Conservation (phyloP, 164 flowering plant species). For the Vitis amurensis region DNA sequence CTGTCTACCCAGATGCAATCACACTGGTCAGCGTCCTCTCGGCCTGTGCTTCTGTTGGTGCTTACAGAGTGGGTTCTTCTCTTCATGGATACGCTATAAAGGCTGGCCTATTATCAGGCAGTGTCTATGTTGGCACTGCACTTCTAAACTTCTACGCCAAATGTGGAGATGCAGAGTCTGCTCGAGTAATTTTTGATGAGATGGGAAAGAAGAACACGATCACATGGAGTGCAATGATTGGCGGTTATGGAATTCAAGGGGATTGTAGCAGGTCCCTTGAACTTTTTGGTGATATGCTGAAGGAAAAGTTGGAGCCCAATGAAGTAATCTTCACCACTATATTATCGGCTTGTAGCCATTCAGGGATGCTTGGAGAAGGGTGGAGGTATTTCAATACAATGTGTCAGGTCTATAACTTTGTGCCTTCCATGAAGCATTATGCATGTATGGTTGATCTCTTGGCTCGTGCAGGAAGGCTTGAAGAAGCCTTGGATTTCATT, state of each 20-base stretch:
- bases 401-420: slow-evolving; percentile 43
- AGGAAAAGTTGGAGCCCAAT: slow-evolving; percentile 50
- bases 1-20: slow-evolving; percentile 51
- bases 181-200: slow-evolving; percentile 55
- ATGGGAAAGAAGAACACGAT: slow-evolving; percentile 53
- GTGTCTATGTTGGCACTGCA: slow-evolving; percentile 62
- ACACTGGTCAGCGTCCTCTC: slow-evolving; percentile 59
- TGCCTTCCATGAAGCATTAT: slow-evolving; percentile 70
- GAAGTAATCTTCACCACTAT: slow-evolving; percentile 61
- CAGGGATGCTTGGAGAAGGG: slow-evolving; percentile 74
- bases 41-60: slow-evolving; percentile 56
- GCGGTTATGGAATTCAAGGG: slow-evolving; percentile 75
- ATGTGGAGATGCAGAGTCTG: slow-evolving; percentile 60
- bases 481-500: slow-evolving; percentile 67
- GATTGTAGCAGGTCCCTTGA: slow-evolving; percentile 43
- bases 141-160: slow-evolving; percentile 69
- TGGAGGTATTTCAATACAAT: slow-evolving; percentile 50
- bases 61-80: slow-evolving; percentile 42
- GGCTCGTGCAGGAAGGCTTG: slow-evolving; percentile 66
- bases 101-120: slow-evolving; percentile 45
- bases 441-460: slow-evolving; percentile 77
- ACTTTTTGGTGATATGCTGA: slow-evolving; percentile 55
- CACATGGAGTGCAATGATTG: slow-evolving; percentile 76
- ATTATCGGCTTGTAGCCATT: slow-evolving; percentile 69
- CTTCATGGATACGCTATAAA: slow-evolving; percentile 59